Evolutionary conservation across 495 filamentous ascomycete species (phyloP), one percentile per base, ranked within the genome.

Genomic region (Neurospora sp.): DNA sequence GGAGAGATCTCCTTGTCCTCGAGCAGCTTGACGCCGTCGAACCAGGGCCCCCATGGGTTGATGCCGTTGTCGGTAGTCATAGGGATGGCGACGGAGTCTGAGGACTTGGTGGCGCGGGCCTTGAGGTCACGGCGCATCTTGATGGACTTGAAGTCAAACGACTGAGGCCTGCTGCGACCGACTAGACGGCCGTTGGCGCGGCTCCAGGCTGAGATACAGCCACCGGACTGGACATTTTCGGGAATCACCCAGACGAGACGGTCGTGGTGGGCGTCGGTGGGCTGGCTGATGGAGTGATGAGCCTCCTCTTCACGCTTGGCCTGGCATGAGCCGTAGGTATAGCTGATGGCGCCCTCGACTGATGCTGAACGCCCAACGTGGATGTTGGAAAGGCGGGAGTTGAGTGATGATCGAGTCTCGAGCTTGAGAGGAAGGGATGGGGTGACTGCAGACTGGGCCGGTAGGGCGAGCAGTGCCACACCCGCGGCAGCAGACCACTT

Each of bases 1-100:
- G 84, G 78, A n/a, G 80, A 79, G 23, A 86, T 82, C 40, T 89
- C 81, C 75, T 87, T 89, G 35, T 83, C 80, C 72, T 89, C 82
- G 75, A 93, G 84, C 72, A 89, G 86, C 39, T 85, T 85, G 18
- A 93, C 89, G 6, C 91, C 90, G 75, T 92, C 89, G 54, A 92
- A 92, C 90, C 91, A 92, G 0, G 91, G 89, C 0, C 91, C 91
- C 79, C 81, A 82, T n/a, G 81, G 78, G 76, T 93, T 91, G 75
- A 88, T 85, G 16, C 86, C 85, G 49, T 73, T 87, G 10, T 83
- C 79, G 46, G 84, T 82, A 20, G 79, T 77, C 86, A 88, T 87
- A 40, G 76, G 73, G n/a, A 87, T 84, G 78, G 44, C 73, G 18
- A 8, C 27, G 8, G 9, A 18, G 18, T 71, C 42, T 3, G 31